Conservation (phyloP, 352 stramenopile genomes). For the Blastocystis sp. region DNA sequence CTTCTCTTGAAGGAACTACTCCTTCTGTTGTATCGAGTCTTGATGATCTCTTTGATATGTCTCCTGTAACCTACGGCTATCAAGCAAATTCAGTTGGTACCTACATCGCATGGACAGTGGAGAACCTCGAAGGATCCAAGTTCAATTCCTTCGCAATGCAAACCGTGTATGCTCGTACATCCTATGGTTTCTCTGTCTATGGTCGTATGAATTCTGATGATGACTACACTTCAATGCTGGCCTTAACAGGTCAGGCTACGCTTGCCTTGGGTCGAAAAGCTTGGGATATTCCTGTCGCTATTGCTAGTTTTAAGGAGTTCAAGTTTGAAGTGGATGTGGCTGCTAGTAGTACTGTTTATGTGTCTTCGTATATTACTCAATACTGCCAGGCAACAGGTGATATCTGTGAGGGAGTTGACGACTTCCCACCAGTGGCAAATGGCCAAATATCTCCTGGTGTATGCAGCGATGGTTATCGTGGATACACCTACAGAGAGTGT, state of each 20-base stretch:
- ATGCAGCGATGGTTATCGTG: constrained; percentile 9
- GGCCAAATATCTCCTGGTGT: constrained; percentile 21
- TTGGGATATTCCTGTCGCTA: not conserved
- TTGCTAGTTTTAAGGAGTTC: not conserved
- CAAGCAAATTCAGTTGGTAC: not conserved
- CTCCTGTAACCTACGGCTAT: not conserved
- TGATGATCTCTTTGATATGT: not conserved
- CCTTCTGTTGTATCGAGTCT: not conserved
- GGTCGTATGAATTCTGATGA: not conserved
- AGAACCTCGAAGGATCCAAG: not conserved
- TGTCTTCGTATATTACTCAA: not conserved
- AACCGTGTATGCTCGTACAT: not conserved
- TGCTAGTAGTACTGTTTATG: not conserved
- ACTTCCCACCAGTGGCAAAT: not conserved
- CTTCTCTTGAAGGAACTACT: not conserved
- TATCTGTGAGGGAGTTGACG: not conserved
- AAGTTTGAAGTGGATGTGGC: not conserved
- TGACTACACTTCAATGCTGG: not conserved
- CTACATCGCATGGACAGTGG: not conserved
- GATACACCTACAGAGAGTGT: not conserved
- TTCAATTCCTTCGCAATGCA: not conserved
- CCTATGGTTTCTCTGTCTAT: not conserved
- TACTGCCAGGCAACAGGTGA: constrained; percentile 6
- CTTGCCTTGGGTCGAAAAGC: no score
- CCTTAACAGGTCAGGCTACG: not conserved